Conservation (phyloP, 768 basidiomycete species). For the Ramaria rubella region DNA sequence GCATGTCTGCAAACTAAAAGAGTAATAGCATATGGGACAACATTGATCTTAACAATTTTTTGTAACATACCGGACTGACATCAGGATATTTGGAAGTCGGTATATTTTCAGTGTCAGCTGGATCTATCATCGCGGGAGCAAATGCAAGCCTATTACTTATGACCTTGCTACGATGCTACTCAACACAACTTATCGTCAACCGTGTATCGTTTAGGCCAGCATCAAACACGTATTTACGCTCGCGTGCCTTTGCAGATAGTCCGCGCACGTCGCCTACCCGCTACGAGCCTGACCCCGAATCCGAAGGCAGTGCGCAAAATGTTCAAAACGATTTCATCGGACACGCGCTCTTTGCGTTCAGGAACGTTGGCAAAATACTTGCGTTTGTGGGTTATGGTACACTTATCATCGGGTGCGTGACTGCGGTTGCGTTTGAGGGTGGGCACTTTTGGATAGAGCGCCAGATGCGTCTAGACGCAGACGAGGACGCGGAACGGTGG, state of each 20-base stretch:
- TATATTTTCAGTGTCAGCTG: too few relatives aligned
- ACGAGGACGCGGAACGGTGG: constrained; percentile 51
- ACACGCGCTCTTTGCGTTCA: constrained; percentile 1
- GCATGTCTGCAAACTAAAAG: too few relatives aligned
- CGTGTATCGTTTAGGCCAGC: background rate
- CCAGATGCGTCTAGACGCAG: constrained; percentile 41
- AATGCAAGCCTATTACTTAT: background rate
- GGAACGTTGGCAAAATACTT: constrained; percentile 2
- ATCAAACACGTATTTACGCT: background rate
- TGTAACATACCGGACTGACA: too few relatives aligned
- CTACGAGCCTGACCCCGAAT: constrained; percentile 2
- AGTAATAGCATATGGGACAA: too few relatives aligned
- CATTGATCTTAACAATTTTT: too few relatives aligned
- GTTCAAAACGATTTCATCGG: constrained; percentile 1
- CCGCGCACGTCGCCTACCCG: background rate
- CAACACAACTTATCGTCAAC: background rate
- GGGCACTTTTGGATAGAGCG: constrained; percentile 62
- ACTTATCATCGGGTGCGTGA: constrained; percentile 34
- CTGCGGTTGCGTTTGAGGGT: constrained; percentile 44
- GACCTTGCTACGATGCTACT: constrained; percentile 7
- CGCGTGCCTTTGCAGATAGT: background rate
- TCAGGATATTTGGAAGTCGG: too few relatives aligned
- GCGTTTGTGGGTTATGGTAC: constrained; percentile 4
- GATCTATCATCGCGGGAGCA: constrained; percentile 6
- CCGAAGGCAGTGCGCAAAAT: background rate